Evolutionary conservation across 495 filamentous ascomycete genomes (phyloP), one percentile per base, ranked within the genome.

Genomic region (Aspergillus indologenus): DNA sequence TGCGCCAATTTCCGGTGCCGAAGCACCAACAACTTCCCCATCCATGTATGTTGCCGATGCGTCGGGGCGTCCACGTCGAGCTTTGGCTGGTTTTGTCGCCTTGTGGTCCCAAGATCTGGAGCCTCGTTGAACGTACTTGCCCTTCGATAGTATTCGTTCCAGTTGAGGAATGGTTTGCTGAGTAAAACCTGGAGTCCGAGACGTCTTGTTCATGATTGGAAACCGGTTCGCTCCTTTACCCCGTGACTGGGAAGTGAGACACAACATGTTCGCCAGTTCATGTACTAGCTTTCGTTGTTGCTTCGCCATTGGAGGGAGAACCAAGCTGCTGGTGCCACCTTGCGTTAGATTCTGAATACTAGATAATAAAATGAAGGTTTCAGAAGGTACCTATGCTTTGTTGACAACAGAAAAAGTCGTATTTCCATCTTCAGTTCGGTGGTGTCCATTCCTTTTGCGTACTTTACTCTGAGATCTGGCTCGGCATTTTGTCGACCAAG

Each of bases 11-110:
- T 96, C 93, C 2, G 90, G 87, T 0, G 92, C 94, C 31, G 83
- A 81, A 12, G 81, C 90, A 45, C 93, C 94, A 19, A 97, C 92
- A 45, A 96, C 75, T 57, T 97, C 91, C n/a, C 94, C 94, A 61
- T 98, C 90, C 60, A 83, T 82, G 55, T 91, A 89, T 8, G 79
- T 81, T 26, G 84, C 78, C 6, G 79, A 79, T 14, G 74, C 73
- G 48, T 72, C 65, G 48, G 53, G 62, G 57, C 75, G 66, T 53
- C 77, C 74, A 65, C 76, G 62, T 61, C 71, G 78, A 53, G 58
- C 7, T 53, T 74, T 75, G 22, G 24, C 24, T 26, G 63, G 31
- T 23, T 62, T 74, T 20, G 29, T 47, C 5, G 54, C 50, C 15
- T 68, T 60, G 42, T 64, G 56, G 22, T 65, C 66, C 70, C 70